These are phyloP conservation scores for Aureobasidium sp. DNA, from an alignment of 2,329 filamentous ascomycete genomes.

Conservation along the genomic window DNA sequence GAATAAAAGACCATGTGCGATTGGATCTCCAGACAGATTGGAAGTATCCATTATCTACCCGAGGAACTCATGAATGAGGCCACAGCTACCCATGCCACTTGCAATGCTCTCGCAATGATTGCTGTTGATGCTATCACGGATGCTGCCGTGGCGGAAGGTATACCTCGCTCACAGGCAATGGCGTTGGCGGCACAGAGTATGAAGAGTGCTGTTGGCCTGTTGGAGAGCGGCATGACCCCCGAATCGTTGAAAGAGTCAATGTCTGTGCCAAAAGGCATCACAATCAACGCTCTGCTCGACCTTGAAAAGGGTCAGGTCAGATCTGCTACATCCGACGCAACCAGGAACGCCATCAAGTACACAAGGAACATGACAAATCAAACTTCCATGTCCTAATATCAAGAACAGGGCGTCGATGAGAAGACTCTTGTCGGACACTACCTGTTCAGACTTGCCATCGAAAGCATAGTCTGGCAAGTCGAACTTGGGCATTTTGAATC, in stretches of 20 bases:
- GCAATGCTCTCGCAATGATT: slow-evolving; percentile 21
- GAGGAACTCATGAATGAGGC: slow-evolving; percentile 21
- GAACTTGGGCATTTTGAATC: neutral
- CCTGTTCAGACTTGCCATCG: neutral
- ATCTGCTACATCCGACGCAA: slow-evolving; percentile 15
- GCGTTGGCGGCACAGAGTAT: slow-evolving; percentile 19
- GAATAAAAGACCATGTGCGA: neutral
- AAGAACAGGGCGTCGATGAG: no score
- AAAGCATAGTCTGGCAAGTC: slow-evolving; percentile 1
- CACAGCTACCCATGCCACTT: slow-evolving; percentile 21
- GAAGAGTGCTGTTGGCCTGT: slow-evolving; percentile 18
- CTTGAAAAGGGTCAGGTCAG: slow-evolving; percentile 16
- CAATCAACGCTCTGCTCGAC: slow-evolving; percentile 20
- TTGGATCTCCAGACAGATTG: slow-evolving; percentile 17
- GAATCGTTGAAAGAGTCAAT: slow-evolving; percentile 22
- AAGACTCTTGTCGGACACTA: neutral
- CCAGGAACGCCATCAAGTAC: slow-evolving; percentile 16
- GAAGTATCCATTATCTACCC: slow-evolving; percentile 17
- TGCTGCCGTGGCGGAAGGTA: slow-evolving; percentile 21
- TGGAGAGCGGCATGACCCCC: slow-evolving; percentile 20
- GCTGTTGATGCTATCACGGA: slow-evolving; percentile 22
- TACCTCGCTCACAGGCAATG: slow-evolving; percentile 19
- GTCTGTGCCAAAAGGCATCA: slow-evolving; percentile 22
- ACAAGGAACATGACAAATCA: slow-evolving; percentile 17
- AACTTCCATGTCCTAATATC: neutral